Evolutionary conservation across 495 filamentous ascomycete genomes (phyloP).

Genomic region (Bombardia bombarda): DNA sequence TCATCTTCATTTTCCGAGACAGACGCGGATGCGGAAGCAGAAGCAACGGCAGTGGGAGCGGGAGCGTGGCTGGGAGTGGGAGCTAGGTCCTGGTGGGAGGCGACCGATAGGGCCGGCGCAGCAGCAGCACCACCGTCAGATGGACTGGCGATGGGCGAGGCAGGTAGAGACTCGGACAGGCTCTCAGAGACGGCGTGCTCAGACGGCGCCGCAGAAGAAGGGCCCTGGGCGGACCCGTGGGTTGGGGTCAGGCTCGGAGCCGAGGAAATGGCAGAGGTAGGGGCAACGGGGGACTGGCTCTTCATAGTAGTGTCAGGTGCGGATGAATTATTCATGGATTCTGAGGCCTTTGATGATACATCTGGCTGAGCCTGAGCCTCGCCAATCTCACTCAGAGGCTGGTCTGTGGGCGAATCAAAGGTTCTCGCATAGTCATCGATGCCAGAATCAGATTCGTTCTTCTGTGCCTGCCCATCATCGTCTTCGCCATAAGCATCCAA

Average conservation of each 20-base stretch:
- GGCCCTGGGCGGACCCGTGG: conserved; percentile 8
- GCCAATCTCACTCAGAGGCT: conserved; percentile 22
- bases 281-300: conserved; percentile 16
- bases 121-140: conserved; percentile 7
- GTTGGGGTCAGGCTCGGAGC: conserved; percentile 6
- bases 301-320: conserved; percentile 20
- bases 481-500: conserved; percentile 27
- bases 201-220: conserved; percentile 4
- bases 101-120: conserved; percentile 1
- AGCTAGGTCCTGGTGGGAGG: conserved; percentile 7
- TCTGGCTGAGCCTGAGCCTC: conserved; percentile 27
- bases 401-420: conserved; percentile 34
- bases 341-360: conserved; percentile 33
- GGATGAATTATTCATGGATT: conserved; percentile 31
- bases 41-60: conserved; percentile 6
- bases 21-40: conserved; percentile 17
- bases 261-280: conserved; percentile 17
- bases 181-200: conserved; percentile 5
- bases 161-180: conserved; percentile 5
- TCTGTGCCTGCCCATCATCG: conserved; percentile 14
- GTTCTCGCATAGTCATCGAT: conserved; percentile 42
- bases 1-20: conserved; percentile 23
- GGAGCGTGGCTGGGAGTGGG: conserved; percentile 8
- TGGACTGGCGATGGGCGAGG: conserved; percentile 12
- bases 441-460: conserved; percentile 18